A percentile compares a stretch with the other conserved stretches of the same genome.
Evolutionary conservation across 2,329 filamentous ascomycete genomes (phyloP).

Genomic region (Penicillium sp.): DNA sequence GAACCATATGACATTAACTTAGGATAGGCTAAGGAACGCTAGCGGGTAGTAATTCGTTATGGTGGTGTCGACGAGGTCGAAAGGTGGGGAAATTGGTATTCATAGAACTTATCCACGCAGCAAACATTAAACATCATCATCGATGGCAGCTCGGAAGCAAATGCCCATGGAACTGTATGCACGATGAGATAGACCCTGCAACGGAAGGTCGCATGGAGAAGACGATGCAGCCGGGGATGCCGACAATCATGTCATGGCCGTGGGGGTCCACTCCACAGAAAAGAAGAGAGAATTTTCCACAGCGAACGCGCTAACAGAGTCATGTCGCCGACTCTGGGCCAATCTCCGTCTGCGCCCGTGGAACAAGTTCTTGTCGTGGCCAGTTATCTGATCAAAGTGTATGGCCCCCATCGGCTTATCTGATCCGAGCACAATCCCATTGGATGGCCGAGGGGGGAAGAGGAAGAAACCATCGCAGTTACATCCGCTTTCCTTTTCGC

Average conservation of each 20-base stretch:
- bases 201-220: not conserved
- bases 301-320: not conserved
- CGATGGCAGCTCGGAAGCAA: not conserved
- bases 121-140: not conserved
- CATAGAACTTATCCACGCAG: not conserved
- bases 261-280: not conserved
- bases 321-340: not conserved
- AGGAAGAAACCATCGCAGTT: not conserved
- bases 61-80: not conserved
- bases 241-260: not conserved
- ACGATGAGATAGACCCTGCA: not conserved
- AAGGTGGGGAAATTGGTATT: not conserved
- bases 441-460: not conserved
- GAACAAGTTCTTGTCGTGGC: not conserved
- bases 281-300: not conserved
- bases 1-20: not conserved
- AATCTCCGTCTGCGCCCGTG: not conserved
- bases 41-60: not conserved
- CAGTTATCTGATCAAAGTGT: not conserved
- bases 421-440: slow-evolving; percentile 1
- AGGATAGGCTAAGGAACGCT: not conserved
- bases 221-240: not conserved
- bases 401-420: not conserved
- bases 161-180: not conserved
- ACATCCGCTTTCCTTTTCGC: not conserved